Conservation (phyloP, 768 basidiomycete species). For the Tricholoma saponaceum region DNA sequence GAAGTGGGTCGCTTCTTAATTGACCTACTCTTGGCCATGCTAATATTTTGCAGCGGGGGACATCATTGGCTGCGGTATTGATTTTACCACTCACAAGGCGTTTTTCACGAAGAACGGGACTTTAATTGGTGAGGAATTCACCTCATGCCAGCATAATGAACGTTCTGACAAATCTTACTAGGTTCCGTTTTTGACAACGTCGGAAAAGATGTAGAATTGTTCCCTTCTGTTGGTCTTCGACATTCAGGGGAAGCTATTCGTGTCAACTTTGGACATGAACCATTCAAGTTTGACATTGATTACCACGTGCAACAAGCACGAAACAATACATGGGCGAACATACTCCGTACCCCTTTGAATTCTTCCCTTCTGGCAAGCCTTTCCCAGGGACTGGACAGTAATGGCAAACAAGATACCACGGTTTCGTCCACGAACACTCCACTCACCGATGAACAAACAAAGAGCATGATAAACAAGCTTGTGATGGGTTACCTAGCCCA, state of each 20-base stretch:
- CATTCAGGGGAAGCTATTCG: slow-evolving; percentile 73
- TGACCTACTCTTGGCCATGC: slow-evolving; percentile 3
- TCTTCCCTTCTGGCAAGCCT: slow-evolving; percentile 27
- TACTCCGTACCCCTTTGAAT: slow-evolving; percentile 54
- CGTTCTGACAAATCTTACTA: slow-evolving; percentile 20
- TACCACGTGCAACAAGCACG: slow-evolving; percentile 73
- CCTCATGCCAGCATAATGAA: neutral
- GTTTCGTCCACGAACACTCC: slow-evolving; percentile 18
- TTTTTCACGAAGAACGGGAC: slow-evolving; percentile 91
- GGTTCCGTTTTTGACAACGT: slow-evolving; percentile 72
- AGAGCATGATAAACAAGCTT: slow-evolving; percentile 63
- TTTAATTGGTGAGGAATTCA: slow-evolving; percentile 49
- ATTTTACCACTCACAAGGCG: slow-evolving; percentile 73
- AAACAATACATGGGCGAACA: slow-evolving; percentile 61
- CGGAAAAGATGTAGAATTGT: slow-evolving; percentile 61
- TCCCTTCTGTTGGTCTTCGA: slow-evolving; percentile 87
- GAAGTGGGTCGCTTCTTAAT: slow-evolving; percentile 48
- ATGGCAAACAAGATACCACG: slow-evolving; percentile 13
- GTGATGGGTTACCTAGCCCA: slow-evolving; percentile 80
- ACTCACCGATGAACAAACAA: slow-evolving; percentile 47
- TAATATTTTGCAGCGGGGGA: slow-evolving; percentile 62
- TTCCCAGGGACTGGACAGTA: slow-evolving; percentile 14
- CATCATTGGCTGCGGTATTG: slow-evolving; percentile 87
- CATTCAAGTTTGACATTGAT: slow-evolving; percentile 90
- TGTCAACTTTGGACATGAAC: slow-evolving; percentile 84